Conservation (phyloP, 1,284 basidiomycete species). For the Papiliotrema fonsecae region DNA sequence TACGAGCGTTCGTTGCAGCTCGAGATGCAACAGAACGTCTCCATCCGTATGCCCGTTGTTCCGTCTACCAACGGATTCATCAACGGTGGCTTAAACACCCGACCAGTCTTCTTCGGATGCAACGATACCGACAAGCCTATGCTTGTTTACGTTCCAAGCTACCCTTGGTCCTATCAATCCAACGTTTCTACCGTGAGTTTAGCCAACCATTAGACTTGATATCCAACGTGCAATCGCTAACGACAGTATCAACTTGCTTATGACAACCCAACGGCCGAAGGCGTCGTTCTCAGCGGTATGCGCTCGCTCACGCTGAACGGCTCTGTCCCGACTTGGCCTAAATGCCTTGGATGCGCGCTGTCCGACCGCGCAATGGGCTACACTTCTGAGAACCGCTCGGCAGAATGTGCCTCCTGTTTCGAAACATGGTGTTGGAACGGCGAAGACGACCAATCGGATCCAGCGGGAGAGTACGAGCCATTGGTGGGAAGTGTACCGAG, state of each 20-base stretch:
- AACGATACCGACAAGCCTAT: conserved; percentile 48
- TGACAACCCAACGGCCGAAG: conserved; percentile 36
- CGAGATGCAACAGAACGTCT: conserved; percentile 24
- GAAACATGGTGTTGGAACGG: conserved; percentile 47
- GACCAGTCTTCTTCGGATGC: conserved; percentile 50
- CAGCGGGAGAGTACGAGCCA: conserved; percentile 25
- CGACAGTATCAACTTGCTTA: conserved; percentile 44
- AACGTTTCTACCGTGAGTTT: conserved; percentile 45
- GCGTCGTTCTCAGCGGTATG: conserved; percentile 35
- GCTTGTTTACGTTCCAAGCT: conserved; percentile 50
- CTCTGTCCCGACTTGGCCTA: conserved; percentile 41
- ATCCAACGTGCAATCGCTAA: background rate
- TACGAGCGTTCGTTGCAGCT: conserved; percentile 32
- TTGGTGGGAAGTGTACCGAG: conserved; percentile 26
- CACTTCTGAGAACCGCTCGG: conserved; percentile 27
- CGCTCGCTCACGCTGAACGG: conserved; percentile 41
- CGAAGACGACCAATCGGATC: conserved; percentile 21
- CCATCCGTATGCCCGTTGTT: conserved; percentile 48
- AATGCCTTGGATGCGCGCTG: conserved; percentile 49
- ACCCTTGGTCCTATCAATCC: conserved; percentile 48
- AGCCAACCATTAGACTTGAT: no score
- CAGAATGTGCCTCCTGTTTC: conserved; percentile 45
- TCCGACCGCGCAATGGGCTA: conserved; percentile 45
- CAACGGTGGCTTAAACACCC: conserved; percentile 52
- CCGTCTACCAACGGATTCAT: conserved; percentile 51